Base-by-base conservation (phyloP, 495 filamentous ascomycete species). In the Cudoniella acicularis region DNA sequence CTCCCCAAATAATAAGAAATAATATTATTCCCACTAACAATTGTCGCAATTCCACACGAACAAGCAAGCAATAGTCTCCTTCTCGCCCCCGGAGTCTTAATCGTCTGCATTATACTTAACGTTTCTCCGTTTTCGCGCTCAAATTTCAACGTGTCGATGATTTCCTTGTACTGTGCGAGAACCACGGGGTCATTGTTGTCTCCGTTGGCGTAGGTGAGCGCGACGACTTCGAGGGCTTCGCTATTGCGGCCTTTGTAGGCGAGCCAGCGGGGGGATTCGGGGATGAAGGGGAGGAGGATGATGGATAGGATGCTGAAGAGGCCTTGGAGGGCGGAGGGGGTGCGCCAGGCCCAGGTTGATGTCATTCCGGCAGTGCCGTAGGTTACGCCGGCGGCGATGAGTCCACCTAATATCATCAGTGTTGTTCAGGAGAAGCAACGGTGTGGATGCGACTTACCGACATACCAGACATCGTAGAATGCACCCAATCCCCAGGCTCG, bases 251-350 rank as follows among this genome's bases (percentile, higher is more conserved):
- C 79, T 49, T 77, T 68, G 49, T 77, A 73, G 21, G 84, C 76
- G 16, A 84, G 72, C 81, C 81, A 86, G 57, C 81, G 78, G 10
- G 83, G 82, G 1, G 80, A 83, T 72, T 83, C 81, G 1, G 82
- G 83, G 1, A 75, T 61, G 57, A 73, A 71, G 10, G 25, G 49
- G 1, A 63, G 25, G n/a, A 63, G 20, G 10, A 30, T 0, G 17
- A 63, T 25, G 11, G 24, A 53, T 2, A 43, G 8, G 17, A 63
- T 10, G 36, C 26, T 46, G 36, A 41, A 41, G 25, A 58, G 13
- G 18, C 17, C 40, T 36, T 63, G 60, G 13, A 63, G 10, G 2
- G 41, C 11, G 23, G 40, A 40, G 1, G 60, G 60, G 11, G 57
- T 49, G 6, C 60, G 48, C 60, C 60, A 63, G 11, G 49, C 40